A percentile compares a stretch with the other conserved stretches of the same genome.
These are phyloP conservation scores for Colletotrichum sp. DNA, from an alignment of 2,329 filamentous ascomycete species.

Conservation along the genomic window DNA sequence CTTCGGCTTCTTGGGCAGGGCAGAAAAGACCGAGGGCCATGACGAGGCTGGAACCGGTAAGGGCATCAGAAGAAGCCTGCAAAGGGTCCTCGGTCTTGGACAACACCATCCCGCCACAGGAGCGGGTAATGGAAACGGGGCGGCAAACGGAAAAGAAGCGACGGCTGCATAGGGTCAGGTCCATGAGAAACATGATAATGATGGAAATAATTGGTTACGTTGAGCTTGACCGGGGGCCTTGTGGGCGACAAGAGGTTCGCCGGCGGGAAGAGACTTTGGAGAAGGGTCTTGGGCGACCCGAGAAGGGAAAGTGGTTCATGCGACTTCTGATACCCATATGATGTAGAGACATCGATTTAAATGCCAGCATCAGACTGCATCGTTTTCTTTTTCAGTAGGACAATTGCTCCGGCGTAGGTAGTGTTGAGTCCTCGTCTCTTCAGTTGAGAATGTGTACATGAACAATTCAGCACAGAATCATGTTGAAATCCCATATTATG, in stretches of 20 bases:
- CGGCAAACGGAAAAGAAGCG: background rate
- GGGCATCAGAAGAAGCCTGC: slow-evolving; percentile 50
- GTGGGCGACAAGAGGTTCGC: background rate
- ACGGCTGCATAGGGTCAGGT: background rate
- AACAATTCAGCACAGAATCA: background rate
- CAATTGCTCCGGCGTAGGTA: background rate
- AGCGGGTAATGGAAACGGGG: background rate
- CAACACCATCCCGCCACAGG: slow-evolving; percentile 3
- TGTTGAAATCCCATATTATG: background rate
- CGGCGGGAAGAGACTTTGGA: background rate
- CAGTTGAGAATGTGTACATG: background rate
- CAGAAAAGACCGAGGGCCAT: slow-evolving; percentile 36
- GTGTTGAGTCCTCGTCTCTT: background rate
- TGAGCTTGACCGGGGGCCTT: background rate
- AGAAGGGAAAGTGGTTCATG: background rate
- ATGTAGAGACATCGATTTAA: background rate
- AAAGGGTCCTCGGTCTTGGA: slow-evolving; percentile 49
- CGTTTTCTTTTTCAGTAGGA: background rate
- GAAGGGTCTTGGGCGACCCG: background rate
- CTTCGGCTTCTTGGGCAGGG: slow-evolving; percentile 49
- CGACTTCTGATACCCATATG: background rate
- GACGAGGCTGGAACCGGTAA: slow-evolving; percentile 38
- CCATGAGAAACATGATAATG: background rate
- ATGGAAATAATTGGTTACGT: background rate
- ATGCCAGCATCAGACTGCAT: background rate